Conservation (phyloP, 2,329 filamentous ascomycete species). For the Teratosphaeria destructans region DNA sequence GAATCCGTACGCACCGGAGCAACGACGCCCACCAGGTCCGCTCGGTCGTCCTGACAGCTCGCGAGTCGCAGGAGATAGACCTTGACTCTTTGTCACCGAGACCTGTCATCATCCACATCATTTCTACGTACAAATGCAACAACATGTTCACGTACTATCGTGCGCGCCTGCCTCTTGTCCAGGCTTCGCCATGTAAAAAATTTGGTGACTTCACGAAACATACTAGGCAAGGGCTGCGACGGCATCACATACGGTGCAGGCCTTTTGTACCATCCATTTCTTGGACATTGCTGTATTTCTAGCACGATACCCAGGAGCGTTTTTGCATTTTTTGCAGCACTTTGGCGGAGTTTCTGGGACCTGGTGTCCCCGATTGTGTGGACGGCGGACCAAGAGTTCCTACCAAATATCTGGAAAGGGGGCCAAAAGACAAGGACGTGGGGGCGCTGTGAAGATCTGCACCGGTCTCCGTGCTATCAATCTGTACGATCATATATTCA, state of each 20-base stretch:
- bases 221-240: not conserved
- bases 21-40: slow-evolving; percentile 7
- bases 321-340: not conserved
- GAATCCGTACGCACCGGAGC: slow-evolving; percentile 22
- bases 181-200: not conserved
- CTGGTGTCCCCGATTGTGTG: not conserved
- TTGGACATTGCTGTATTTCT: not conserved
- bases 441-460: not conserved
- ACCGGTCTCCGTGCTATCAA: not conserved
- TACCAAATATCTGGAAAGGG: not conserved
- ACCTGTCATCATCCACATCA: not conserved
- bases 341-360: not conserved
- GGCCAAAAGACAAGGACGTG: not conserved
- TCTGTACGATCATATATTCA: not conserved
- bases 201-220: not conserved
- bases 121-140: not conserved
- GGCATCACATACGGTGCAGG: not conserved
- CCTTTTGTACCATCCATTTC: not conserved
- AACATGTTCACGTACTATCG: not conserved
- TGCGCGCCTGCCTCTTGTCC: not conserved
- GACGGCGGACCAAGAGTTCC: not conserved
- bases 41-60: not conserved
- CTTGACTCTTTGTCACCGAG: too few relatives aligned
- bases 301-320: not conserved
- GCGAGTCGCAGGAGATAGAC: too few relatives aligned